Evolutionary conservation across 768 basidiomycete species (phyloP).

Genomic region (Suillus spraguei): DNA sequence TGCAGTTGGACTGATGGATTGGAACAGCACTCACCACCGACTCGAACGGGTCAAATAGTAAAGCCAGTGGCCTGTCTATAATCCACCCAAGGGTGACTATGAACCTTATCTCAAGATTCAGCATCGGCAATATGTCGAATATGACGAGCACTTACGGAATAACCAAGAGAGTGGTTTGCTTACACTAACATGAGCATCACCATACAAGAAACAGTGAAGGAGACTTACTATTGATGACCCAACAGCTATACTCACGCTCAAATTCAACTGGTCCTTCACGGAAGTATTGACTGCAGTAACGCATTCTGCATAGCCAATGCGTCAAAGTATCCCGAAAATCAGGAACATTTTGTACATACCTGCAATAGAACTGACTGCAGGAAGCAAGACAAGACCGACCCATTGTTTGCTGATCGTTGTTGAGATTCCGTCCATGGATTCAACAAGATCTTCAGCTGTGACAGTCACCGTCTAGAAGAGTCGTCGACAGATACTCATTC

Average conservation of each 20-base stretch:
- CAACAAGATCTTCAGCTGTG: conserved; percentile 76
- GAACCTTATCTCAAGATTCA: conserved; percentile 44
- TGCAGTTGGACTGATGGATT: background rate
- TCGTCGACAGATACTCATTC: background rate
- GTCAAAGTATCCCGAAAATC: background rate
- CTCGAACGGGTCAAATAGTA: conserved; percentile 91
- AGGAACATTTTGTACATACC: conserved; percentile 42
- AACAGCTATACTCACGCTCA: conserved; percentile 84
- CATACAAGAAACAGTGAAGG: background rate
- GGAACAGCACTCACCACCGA: conserved; percentile 52
- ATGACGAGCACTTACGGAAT: conserved; percentile 59
- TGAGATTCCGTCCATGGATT: conserved; percentile 81
- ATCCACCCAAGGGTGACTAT: conserved; percentile 81
- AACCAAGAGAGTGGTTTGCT: conserved; percentile 87
- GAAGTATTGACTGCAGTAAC: conserved; percentile 91
- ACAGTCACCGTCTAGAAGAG: conserved; percentile 50
- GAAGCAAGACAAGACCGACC: conserved; percentile 86
- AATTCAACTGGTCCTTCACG: conserved; percentile 77
- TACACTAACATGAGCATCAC: conserved; percentile 1
- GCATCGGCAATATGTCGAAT: background rate
- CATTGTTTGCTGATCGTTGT: conserved; percentile 79
- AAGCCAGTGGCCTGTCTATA: conserved; percentile 74
- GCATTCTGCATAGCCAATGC: conserved; percentile 55
- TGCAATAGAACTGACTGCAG: conserved; percentile 79
- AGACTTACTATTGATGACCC: conserved; percentile 71